Base-by-base conservation (phyloP, 2,329 filamentous ascomycete species). In the Calonectria pteridis region DNA sequence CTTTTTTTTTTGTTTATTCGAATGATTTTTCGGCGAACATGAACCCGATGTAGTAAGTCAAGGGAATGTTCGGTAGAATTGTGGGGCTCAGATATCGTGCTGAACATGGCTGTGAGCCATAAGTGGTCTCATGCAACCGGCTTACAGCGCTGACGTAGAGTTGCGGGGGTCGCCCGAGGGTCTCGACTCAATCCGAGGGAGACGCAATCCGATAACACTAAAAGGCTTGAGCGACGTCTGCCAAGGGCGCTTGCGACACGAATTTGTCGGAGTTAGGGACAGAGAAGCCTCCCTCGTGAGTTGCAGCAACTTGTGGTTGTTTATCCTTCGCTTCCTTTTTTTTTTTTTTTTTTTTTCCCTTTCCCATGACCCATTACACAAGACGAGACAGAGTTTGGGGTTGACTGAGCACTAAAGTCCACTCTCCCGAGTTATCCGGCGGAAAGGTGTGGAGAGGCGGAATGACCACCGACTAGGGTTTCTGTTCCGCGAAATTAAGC, bases 61-160 rank as follows among this genome's bases (percentile, higher is more conserved):
- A 62, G 55, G 37, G 55, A 62, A 62, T 62, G 35, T 62, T 62
- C 55, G 55, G 55, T 62, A 28, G 35, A 62, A 62, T 62, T 62
- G 55, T 40, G 55, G 55, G 23, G 55, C 14, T 23, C 16, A 40
- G 43, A 62, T 62, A 62, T 62, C 33, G 33, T 28, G 18, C 11
- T 23, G 10, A 29, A 14, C 10, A 13, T 33, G 35, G n/a, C n/a
- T 14, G 16, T 26, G 14, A 9, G 18, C 23, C 6, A 13, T 62
- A 28, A 6, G 55, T 62, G 14, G 55, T 62, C 43, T 62, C 33
- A 62, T 62, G 55, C 33, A 40, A 20, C 55, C 55, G 20, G 55
- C 55, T 62, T n/a, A 62, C 55, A 28, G 16, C 14, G 55, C 55
- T 62, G 55, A 62, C 55, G 55, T 62, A 62, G 55, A 62, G 40